These are phyloP conservation scores for Protostelium mycophagum DNA, from an alignment of 78 protist species.

Conservation along the genomic window DNA sequence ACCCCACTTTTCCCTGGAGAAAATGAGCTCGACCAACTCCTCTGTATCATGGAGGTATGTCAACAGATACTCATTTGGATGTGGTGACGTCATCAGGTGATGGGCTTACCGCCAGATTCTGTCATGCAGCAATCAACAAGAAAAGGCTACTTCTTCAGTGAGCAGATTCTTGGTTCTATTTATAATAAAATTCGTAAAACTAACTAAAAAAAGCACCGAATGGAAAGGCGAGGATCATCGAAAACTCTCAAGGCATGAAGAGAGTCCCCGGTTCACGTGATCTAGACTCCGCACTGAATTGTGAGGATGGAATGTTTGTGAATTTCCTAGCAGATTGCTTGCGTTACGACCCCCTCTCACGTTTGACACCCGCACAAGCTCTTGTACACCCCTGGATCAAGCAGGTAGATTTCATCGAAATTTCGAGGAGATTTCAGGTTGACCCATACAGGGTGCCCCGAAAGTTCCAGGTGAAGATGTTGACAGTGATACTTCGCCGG, in stretches of 20 bases:
- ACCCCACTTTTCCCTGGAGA: conserved; percentile 91
- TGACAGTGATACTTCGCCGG: not conserved
- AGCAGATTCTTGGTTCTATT: not conserved
- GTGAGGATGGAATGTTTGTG: conserved; percentile 24
- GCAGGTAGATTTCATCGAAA: not conserved
- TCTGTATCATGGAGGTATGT: conserved; percentile 41
- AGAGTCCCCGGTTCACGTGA: not conserved
- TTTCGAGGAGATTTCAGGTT: not conserved
- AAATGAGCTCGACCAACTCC: conserved; percentile 64
- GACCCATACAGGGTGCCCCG: not conserved
- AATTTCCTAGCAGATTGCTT: conserved; percentile 35
- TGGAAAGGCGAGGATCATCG: conserved; percentile 4
- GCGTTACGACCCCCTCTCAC: conserved; percentile 27
- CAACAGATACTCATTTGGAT: not conserved
- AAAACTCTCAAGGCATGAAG: conserved; percentile 18
- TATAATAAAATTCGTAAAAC: no score
- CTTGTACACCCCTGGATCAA: conserved; percentile 32
- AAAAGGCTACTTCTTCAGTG: conserved; percentile 35
- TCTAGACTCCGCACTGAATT: conserved; percentile 5
- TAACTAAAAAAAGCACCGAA: conserved; percentile 1
- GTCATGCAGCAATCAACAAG: conserved; percentile 23
- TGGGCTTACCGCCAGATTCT: conserved; percentile 41
- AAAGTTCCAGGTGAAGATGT: not conserved
- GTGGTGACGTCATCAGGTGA: not conserved
- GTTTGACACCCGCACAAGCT: conserved; percentile 46